Base-by-base conservation (phyloP, 352 stramenopile species). In the Pythium monospermum region DNA sequence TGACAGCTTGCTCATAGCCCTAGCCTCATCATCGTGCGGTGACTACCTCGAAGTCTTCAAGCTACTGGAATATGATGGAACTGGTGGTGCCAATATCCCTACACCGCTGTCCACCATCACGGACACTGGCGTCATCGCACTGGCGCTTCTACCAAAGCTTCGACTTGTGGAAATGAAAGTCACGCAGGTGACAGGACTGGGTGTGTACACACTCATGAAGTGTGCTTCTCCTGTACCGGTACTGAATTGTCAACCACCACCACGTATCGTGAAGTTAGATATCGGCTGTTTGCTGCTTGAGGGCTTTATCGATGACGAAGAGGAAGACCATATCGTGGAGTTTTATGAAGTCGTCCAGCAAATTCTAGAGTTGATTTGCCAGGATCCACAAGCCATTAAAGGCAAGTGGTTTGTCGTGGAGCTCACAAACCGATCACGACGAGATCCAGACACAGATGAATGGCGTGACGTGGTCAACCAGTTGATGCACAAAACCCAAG, bases 331-430 rank as follows among this genome's bases (percentile, higher is more conserved):
- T 12, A 30, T 60, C 22, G 38, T 54, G 36, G 54, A 46, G 7
- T 60, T 60, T 22, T 48, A 60, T 13, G 44, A 60, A n/a, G 43
- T 60, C 18, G 53, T 60, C n/a, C 45, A 42, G 15, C 13, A 42
- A 11, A 12, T 53, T 15, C 43, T 59, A 10, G 32, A 52, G 42
- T 36, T 8, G 10, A 25, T 59, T 10, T 35, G 30, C 33, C 15
- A 33, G 2, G 4, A 41, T 13, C 25, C 19, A n/a, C 6, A 53
- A 2, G 18, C 13, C 12, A 8, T 59, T 5, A 12, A 23, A 33
- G 27, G 32, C 13, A 35, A 22, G 3, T 37, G 37, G 10, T 60
- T 60, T 33, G 22, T 36, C 6, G 22, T 60, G 19, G 49, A 31
- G 18, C 28, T 60, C 8, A 52, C 25, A 30, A 60, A 60, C 21